Evolutionary conservation across 192 early-diverging fungal genomes (phyloP), one percentile per base, ranked within the genome.

Genomic region (Funneliformis mosseae): DNA sequence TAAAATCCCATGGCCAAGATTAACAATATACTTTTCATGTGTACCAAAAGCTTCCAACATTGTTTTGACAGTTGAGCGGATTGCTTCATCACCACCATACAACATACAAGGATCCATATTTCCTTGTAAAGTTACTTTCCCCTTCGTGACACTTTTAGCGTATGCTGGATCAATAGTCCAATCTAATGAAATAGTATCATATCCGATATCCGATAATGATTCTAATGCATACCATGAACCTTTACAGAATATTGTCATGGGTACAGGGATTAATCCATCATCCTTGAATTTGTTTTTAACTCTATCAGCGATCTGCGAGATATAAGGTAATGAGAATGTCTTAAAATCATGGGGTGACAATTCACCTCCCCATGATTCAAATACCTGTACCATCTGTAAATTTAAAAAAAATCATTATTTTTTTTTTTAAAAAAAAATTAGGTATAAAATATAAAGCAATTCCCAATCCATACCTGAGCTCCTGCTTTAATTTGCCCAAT

Each of bases 311-410:
- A 99, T 98, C 75, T 94, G 92, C 4, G 81, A 81, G 38, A 97
- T 81, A 84, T 97, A 98, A n/a, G 98, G 96, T 25, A 98, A 88
- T 42, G 95, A 93, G 83, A 96, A 98, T 68, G 86, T 84, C 50
- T 88, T 88, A 85, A 97, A 99, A 76, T 95, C 93, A 23, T 82
- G 68, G 10, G 95, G 95, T 38, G 92, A 88, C 33, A 99, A 89
- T 83, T 98, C 97, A 46, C 97, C 96, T n/a, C 92, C 96, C 93
- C 95, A 96, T 39, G 95, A 96, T 72, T 99, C 98, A 87, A 99
- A 99, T 71, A 99, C 92, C 92, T 99, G 98, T 38, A 97, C 82
- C 74, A 97, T 91, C 92, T 98, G 33, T 33, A 33, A 33, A 33
- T 33, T 33, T 2, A 81, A 2, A 63, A 41, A 23, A 41, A 12